Evolutionary conservation across 305 asterid genomes (phyloP).

Genomic region (Fraxinus floribunda): DNA sequence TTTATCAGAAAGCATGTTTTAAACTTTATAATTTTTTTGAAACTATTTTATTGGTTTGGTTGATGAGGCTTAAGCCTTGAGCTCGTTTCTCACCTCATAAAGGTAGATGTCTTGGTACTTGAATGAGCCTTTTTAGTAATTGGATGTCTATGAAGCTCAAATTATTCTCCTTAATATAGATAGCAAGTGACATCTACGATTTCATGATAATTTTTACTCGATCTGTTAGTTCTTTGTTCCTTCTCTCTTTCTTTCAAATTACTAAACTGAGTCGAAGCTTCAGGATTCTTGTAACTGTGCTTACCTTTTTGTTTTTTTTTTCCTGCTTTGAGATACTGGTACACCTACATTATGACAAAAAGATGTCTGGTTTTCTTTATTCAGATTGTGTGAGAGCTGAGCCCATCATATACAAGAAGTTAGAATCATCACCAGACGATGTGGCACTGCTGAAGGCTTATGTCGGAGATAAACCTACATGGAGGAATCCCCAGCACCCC

Average conservation of each 20-base stretch:
- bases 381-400: conserved; percentile 95
- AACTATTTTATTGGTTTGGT: neutral
- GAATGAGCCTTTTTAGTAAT: neutral
- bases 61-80: neutral
- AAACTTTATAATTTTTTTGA: too few species aligned
- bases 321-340: neutral
- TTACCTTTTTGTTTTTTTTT: neutral
- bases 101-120: neutral
- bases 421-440: conserved; percentile 62
- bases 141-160: neutral
- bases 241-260: neutral
- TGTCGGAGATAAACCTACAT: conserved; percentile 85
- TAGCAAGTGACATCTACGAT: neutral
- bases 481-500: conserved; percentile 80
- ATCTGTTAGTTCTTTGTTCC: neutral
- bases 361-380: neutral
- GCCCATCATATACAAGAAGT: conserved; percentile 83
- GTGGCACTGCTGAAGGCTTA: conserved; percentile 75
- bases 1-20: too few species aligned
- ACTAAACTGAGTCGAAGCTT: neutral
- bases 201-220: neutral
- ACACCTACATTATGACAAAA: neutral
- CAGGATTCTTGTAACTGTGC: neutral
- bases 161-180: neutral
- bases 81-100: neutral